Percentiles rank a stretch among this genome's conserved stretches.
phyloP scores from a whole-genome alignment of 2,329 filamentous ascomycete genomes.

The Pyrenophora graminea region DNA sequence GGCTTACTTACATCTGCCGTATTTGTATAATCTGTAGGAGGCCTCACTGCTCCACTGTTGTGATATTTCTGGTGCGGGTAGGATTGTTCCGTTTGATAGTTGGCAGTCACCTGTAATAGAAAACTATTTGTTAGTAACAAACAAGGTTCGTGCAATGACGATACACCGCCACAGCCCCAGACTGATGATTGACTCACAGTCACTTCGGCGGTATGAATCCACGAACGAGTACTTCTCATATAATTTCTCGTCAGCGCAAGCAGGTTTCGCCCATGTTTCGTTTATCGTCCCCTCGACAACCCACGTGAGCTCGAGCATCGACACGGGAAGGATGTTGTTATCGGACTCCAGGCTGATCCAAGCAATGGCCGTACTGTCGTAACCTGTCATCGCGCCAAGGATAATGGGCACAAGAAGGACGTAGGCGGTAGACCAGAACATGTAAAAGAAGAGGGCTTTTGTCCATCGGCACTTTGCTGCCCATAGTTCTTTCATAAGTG shows the following conservation, averaged over 20 bases:
- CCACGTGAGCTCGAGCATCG: conserved; percentile 10
- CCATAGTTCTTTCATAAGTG: conserved; percentile 33
- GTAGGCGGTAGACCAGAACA: conserved; percentile 36
- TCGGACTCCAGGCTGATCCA: conserved; percentile 33
- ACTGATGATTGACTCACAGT: not conserved
- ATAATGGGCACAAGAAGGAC: conserved; percentile 40
- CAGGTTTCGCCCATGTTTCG: conserved; percentile 14
- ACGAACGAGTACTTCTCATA: not conserved
- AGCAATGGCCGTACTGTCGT: conserved; percentile 33
- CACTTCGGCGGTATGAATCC: fast-evolving
- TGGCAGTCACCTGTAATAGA: conserved; percentile 25
- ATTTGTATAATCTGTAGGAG: no score
- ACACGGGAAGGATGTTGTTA: conserved; percentile 34
- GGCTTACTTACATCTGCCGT: not conserved
- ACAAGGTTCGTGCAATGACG: no score
- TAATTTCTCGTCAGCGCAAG: conserved; percentile 7
- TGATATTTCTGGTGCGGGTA: not conserved
- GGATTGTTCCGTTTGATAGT: conserved; percentile 26
- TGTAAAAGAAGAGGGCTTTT: conserved; percentile 34
- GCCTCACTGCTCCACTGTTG: no score
- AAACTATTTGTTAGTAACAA: not conserved
- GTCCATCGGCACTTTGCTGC: conserved; percentile 28
- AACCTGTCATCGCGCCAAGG: conserved; percentile 46
- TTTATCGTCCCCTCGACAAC: conserved; percentile 17
- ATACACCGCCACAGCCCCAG: no score